Base-by-base conservation (phyloP, 352 stramenopile genomes). In the Globisporangium iwayamae region DNA sequence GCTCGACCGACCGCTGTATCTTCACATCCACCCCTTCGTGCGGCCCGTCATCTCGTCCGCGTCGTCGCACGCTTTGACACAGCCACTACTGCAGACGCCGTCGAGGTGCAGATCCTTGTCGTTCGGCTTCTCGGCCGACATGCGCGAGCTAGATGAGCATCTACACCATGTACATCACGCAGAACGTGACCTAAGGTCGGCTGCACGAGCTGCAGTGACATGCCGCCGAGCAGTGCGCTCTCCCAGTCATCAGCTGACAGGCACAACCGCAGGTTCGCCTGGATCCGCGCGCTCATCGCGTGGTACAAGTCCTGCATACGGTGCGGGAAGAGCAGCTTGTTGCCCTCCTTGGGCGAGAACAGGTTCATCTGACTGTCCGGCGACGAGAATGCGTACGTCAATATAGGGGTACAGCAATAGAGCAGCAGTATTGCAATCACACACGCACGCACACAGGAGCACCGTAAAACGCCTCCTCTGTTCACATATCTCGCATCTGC, bases 131-230 rank as follows among this genome's bases (percentile, higher is more conserved):
- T 93, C 84, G 14, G 72, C 66, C 43, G 72, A 71, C 65, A 80
- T 68, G 45, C 75, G 77, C 70, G 7, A 89, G 68, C 57, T 92
- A 83, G 0, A 92, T 61, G 11, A 92, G 70, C 34, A 88, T 78
- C 72, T 94, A 83, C 1, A 71, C 79, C 79, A 92, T 91, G 66
- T 90, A 71, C 14, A 94, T 67, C 45, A 91, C 72, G 34, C 81
- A 90, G 32, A 94, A 75, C 18, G 76, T 91, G 81, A 0, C 79
- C 65, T 8, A 94, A 66, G 45, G 92, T 73, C 8, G 85, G 81
- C 48, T 84, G 70, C 52, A 89, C 1, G 22, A 25, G 22, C 22
- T 25, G 22, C 22, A 25, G 62, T 0, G 81, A 79, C 8, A 78
- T 62, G 8, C 78, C 81, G 7, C 75, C 67, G 3, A 71, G 32